Base-by-base conservation (phyloP, 2,329 filamentous ascomycete species). In the Dactylellina leptospora region DNA sequence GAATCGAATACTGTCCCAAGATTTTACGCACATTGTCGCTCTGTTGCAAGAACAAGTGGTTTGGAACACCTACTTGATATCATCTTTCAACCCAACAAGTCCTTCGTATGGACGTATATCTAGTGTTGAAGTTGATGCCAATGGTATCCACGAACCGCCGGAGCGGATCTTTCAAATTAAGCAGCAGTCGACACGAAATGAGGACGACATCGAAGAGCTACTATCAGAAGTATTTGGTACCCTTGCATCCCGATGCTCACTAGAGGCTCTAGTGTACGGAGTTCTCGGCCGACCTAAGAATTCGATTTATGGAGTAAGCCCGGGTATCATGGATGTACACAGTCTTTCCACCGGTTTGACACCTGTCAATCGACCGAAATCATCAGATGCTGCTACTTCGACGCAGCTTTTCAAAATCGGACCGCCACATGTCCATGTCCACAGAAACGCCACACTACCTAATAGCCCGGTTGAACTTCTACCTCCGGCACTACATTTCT, bases 401-500 rank as follows among this genome's bases (percentile, higher is more conserved):
- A 30, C 47, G 10, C 28, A 27, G 28, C 73, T 88, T 1, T 89
- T 89, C 74, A 82, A 83, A 40, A 85, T 95, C 1, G 84, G 85
- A 1, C 82, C 87, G 0, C 90, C 91, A 1, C 88, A 90, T 76
- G 81, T 95, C 36, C 87, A 91, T 74, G 82, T 96, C 9, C 87
- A 88, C 18, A 55, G 59, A 36, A 73, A 64, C 40, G 59, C 59
- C 3, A 60, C 51, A 84, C 91, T 58, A 85, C 87, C 18, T 89
- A 92, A 71, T 38, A 84, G 84, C 1, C 85, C 85, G 50, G 84
- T 92, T 62, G 91, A 92, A 9, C 82, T 96, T 38, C 82, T 93
- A 20, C 90, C 91, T 1, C 86, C 90, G 0, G 89, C 90, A 0
- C 81, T 93, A 18, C 81, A 84, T 0, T 96, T 95, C 77, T 96